These are phyloP conservation scores for Acanthamoeba lenticulata DNA, from an alignment of 208 protist species.

Conservation along the genomic window DNA sequence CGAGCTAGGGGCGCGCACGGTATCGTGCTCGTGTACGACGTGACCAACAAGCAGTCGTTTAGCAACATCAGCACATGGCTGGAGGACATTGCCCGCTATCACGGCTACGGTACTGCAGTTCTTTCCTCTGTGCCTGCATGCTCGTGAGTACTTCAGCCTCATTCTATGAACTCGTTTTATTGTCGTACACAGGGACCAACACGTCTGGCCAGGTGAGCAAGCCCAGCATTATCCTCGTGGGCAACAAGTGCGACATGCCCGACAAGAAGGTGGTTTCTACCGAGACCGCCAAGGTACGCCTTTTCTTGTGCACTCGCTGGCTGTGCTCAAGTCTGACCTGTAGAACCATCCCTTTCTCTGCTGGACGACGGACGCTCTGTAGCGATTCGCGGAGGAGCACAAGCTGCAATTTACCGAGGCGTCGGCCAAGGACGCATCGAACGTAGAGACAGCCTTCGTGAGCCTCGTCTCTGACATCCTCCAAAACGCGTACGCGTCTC, in stretches of 20 bases:
- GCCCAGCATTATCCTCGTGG: conserved; percentile 91
- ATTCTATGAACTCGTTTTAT: too few relatives aligned
- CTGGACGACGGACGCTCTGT: not conserved
- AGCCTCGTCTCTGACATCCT: conserved; percentile 94
- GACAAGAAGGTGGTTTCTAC: conserved; percentile 93
- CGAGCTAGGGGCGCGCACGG: conserved; percentile 94
- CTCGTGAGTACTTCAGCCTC: too few relatives aligned
- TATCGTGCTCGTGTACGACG: conserved; percentile 97
- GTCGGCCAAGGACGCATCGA: conserved; percentile 97
- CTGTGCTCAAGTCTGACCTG: too few relatives aligned
- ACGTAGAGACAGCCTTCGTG: conserved; percentile 99
- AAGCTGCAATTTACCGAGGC: conserved; percentile 99
- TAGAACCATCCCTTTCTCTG: not conserved
- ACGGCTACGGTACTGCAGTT: conserved; percentile 90
- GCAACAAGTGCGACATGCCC: conserved; percentile 98
- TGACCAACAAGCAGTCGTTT: conserved; percentile 96
- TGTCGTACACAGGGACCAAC: not conserved
- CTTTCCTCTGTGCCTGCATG: not conserved
- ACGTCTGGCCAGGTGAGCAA: conserved; percentile 93
- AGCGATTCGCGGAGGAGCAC: conserved; percentile 40
- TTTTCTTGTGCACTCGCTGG: not conserved
- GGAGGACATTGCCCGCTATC: conserved; percentile 97
- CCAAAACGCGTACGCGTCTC: not conserved
- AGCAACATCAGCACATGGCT: conserved; percentile 94
- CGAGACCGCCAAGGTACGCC: conserved; percentile 87